Percentiles rank a stretch among this genome's conserved stretches.
These are phyloP conservation scores for Suhomyces atakaporum DNA, from an alignment of 1,139 yeast species.

Conservation along the genomic window DNA sequence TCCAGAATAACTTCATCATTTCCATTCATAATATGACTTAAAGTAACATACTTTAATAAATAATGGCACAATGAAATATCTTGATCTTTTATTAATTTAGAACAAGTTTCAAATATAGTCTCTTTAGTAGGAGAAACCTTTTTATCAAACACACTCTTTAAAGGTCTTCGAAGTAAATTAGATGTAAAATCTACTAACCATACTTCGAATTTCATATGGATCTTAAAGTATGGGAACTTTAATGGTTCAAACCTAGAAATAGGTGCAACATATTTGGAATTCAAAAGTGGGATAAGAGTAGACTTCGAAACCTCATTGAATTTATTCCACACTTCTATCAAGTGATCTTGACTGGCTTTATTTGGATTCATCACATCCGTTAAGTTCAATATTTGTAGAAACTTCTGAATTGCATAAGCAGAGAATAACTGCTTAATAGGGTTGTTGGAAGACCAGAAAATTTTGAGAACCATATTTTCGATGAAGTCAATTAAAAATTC, in stretches of 20 bases:
- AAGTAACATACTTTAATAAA: slow-evolving; percentile 75
- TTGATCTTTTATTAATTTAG: slow-evolving; percentile 69
- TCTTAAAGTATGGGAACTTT: slow-evolving; percentile 36
- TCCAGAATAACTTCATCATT: slow-evolving; percentile 45
- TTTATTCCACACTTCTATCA: slow-evolving; percentile 53
- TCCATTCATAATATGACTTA: slow-evolving; percentile 63
- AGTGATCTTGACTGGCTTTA: slow-evolving; percentile 21
- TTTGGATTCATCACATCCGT: slow-evolving; percentile 22
- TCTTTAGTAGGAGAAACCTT: slow-evolving; percentile 18
- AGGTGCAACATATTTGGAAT: slow-evolving; percentile 69
- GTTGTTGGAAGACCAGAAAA: slow-evolving; percentile 87
- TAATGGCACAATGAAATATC: slow-evolving; percentile 70
- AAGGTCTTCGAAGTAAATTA: slow-evolving; percentile 57
- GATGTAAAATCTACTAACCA: slow-evolving; percentile 78
- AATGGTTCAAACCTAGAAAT: slow-evolving; percentile 41
- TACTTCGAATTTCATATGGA: slow-evolving; percentile 38
- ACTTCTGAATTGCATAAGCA: slow-evolving; percentile 89
- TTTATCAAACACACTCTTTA: slow-evolving; percentile 16
- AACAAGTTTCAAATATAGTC: slow-evolving; percentile 63
- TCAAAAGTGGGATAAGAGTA: slow-evolving; percentile 72
- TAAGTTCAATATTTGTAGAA: slow-evolving; percentile 64
- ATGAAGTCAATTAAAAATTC: slow-evolving; percentile 67
- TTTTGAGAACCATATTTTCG: slow-evolving; percentile 68
- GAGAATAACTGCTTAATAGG: slow-evolving; percentile 82
- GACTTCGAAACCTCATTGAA: slow-evolving; percentile 71